Conservation (phyloP, 2,329 filamentous ascomycete genomes). For the Fusarium sp. region DNA sequence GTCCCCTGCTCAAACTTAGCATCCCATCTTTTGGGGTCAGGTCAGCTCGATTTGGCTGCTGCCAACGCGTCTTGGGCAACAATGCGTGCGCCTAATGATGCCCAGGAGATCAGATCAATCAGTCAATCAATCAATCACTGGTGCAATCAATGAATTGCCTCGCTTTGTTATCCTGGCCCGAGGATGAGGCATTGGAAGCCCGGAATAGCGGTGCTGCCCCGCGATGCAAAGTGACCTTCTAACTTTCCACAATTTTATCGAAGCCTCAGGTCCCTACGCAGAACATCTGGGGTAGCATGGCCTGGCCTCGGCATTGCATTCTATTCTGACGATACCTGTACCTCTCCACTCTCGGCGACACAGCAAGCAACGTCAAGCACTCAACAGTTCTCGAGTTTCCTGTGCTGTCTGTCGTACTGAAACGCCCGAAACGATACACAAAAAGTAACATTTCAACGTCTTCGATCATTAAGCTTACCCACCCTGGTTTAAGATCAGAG, state of each 20-base stretch:
- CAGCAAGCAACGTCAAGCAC: background rate
- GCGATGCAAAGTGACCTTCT: constrained; percentile 24
- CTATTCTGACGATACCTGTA: constrained; percentile 32
- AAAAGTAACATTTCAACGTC: constrained; percentile 11
- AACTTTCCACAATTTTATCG: constrained; percentile 14
- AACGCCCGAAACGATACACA: constrained; percentile 13
- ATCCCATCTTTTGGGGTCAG: constrained; percentile 47
- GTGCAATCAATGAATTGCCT: constrained; percentile 15
- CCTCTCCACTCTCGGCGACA: constrained; percentile 37
- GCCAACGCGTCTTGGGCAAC: constrained; percentile 50
- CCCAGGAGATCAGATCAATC: constrained; percentile 39
- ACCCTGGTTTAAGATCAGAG: constrained; percentile 43
- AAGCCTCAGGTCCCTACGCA: constrained; percentile 10
- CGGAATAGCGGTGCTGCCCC: constrained; percentile 33
- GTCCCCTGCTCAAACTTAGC: constrained; percentile 49
- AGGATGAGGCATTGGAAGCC: constrained; percentile 31
- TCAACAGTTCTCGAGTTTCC: constrained; percentile 16
- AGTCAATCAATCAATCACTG: constrained; percentile 37
- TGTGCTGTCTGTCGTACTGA: background rate
- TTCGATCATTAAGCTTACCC: constrained; percentile 35
- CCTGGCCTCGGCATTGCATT: constrained; percentile 8
- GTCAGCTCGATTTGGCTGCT: constrained; percentile 45
- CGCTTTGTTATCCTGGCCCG: constrained; percentile 15
- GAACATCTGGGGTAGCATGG: constrained; percentile 49
- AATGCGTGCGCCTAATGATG: constrained; percentile 51